Conservation (phyloP, 1,284 basidiomycete species). For the Moesziomyces aphidis region DNA sequence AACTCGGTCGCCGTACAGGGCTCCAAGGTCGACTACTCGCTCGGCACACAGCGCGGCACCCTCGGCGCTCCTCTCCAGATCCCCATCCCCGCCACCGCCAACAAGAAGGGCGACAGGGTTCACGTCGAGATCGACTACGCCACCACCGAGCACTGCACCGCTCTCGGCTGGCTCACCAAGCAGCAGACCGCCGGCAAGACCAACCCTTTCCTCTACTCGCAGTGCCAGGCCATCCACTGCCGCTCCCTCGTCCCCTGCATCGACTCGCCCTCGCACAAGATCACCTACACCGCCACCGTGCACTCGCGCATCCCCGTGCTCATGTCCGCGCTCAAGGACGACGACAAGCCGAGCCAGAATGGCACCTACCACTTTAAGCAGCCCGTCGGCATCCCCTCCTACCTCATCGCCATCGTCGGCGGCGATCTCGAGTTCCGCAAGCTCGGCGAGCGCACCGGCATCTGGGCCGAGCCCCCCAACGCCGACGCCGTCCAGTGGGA, state of each 20-base stretch:
- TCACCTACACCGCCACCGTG: slow-evolving; percentile 64
- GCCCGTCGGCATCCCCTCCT: slow-evolving; percentile 62
- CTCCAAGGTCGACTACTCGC: slow-evolving; percentile 71
- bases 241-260: slow-evolving; percentile 60
- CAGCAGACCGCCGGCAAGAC: slow-evolving; percentile 88
- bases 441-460: slow-evolving; percentile 63
- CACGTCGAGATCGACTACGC: slow-evolving; percentile 67
- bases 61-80: slow-evolving; percentile 69
- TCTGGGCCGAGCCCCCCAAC: slow-evolving; percentile 66
- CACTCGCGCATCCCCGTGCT: slow-evolving; percentile 60
- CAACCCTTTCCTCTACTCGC: slow-evolving; percentile 87
- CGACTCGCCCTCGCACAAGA: slow-evolving; percentile 65
- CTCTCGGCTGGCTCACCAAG: slow-evolving; percentile 92
- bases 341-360: slow-evolving; percentile 30
- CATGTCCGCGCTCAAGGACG: slow-evolving; percentile 65
- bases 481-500: slow-evolving; percentile 65
- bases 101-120: slow-evolving; percentile 52
- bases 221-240: slow-evolving; percentile 79
- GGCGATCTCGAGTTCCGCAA: slow-evolving; percentile 62
- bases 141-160: slow-evolving; percentile 82
- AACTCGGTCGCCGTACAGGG: slow-evolving; percentile 74
- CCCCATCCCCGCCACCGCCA: slow-evolving; percentile 60
- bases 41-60: slow-evolving; percentile 69
- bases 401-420: slow-evolving; percentile 66
- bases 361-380: slow-evolving; percentile 62